A percentile compares a stretch with the other conserved stretches of the same genome.
phyloP scores from a whole-genome alignment of 352 stramenopile species.

The Phytophthora europaea region DNA sequence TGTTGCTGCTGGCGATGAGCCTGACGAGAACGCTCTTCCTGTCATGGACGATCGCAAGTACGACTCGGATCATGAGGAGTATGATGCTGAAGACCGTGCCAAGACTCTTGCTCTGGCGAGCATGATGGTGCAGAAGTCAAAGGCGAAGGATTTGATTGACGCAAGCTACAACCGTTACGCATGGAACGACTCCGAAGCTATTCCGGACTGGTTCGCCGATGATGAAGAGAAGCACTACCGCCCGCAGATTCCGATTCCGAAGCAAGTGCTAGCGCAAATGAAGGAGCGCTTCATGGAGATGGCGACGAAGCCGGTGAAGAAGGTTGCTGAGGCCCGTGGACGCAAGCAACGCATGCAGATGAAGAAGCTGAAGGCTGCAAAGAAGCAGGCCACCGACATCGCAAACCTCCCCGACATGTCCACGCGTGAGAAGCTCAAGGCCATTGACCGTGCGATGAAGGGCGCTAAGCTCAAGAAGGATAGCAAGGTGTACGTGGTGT shows the following conservation, averaged over 20 bases:
- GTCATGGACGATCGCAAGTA: constrained; percentile 94
- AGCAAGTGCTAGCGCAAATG: constrained; percentile 98
- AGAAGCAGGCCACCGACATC: constrained; percentile 98
- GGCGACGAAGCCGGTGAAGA: constrained; percentile 98
- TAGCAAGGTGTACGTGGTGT: constrained; percentile 98
- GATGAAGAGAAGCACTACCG: constrained; percentile 98
- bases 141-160: constrained; percentile 98
- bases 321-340: constrained; percentile 98
- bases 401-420: constrained; percentile 97
- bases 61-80: constrained; percentile 97
- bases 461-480: constrained; percentile 90
- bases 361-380: constrained; percentile 96
- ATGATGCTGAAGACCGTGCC: constrained; percentile 97
- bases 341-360: constrained; percentile 96
- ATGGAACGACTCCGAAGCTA: constrained; percentile 97
- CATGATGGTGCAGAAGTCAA: constrained; percentile 98
- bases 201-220: constrained; percentile 99
- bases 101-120: constrained; percentile 97
- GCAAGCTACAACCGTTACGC: constrained; percentile 99
- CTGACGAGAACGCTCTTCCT: constrained; percentile 56
- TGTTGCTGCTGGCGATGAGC: constrained; percentile 55
- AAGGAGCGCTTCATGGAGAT: constrained; percentile 97
- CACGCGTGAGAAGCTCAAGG: constrained; percentile 98
- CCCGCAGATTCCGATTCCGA: constrained; percentile 97
- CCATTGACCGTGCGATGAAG: constrained; percentile 98